These are phyloP conservation scores for Colletotrichum sp. DNA, from an alignment of 2,329 filamentous ascomycete genomes.

Conservation along the genomic window DNA sequence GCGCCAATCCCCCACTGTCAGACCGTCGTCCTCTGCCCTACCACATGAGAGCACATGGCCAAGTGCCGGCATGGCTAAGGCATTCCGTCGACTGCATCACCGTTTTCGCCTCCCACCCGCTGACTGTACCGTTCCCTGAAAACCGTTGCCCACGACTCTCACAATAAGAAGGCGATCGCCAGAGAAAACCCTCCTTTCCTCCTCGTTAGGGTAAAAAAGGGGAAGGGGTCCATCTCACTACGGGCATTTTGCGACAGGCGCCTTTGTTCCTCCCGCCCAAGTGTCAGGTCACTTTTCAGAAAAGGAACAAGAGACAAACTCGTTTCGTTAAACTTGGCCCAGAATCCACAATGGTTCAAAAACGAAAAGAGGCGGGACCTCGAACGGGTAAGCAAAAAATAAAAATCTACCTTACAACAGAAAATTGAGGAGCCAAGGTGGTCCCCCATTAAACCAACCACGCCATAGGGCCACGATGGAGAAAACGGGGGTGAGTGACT, in stretches of 20 bases:
- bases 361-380: neutral
- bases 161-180: neutral
- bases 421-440: constrained; percentile 4
- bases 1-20: neutral
- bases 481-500: neutral
- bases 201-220: neutral
- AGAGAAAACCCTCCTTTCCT: neutral
- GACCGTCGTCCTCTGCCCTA: neutral
- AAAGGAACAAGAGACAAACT: neutral
- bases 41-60: constrained; percentile 3
- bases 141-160: neutral
- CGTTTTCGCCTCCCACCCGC: neutral
- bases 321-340: neutral
- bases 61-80: constrained; percentile 20
- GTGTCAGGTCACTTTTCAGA: constrained; percentile 2
- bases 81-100: neutral
- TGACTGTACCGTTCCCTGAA: neutral
- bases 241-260: neutral
- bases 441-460: constrained; percentile 13
- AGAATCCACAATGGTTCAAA: constrained; percentile 9
- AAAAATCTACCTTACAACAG: neutral
- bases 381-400: neutral
- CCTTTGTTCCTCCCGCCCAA: neutral
- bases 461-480: constrained; percentile 20
- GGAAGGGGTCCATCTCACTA: neutral